Conservation (phyloP, 441 rosid genomes). For the Adansonia grandidieri region DNA sequence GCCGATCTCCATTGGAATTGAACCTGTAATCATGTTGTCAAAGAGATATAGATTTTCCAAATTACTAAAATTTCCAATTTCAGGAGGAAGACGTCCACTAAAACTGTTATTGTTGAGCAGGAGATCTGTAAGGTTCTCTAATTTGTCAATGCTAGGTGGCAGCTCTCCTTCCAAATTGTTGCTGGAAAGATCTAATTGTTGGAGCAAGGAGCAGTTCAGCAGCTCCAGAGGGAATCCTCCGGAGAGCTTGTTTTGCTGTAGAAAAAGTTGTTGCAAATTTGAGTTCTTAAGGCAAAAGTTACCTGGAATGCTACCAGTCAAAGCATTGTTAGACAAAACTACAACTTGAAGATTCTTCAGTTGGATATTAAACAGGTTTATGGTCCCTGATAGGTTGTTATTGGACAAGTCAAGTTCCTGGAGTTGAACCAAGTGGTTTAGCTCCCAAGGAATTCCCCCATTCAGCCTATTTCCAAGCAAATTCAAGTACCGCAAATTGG, state of each 20-base stretch:
- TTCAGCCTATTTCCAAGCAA: slow-evolving; percentile 59
- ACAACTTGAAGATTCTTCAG: slow-evolving; percentile 53
- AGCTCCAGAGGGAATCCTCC: slow-evolving; percentile 72
- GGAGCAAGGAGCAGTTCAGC: slow-evolving; percentile 60
- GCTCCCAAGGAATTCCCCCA: slow-evolving; percentile 62
- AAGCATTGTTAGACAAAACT: slow-evolving; percentile 54
- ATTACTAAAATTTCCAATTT: slow-evolving; percentile 68
- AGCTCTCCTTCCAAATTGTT: slow-evolving; percentile 61
- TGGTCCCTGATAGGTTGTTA: slow-evolving; percentile 68
- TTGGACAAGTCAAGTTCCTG: slow-evolving; percentile 63
- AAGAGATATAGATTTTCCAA: slow-evolving; percentile 59
- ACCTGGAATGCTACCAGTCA: slow-evolving; percentile 62
- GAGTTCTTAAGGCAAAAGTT: slow-evolving; percentile 61
- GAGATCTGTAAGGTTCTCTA: slow-evolving; percentile 61
- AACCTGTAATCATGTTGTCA: slow-evolving; percentile 68
- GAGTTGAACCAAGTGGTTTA: slow-evolving; percentile 61
- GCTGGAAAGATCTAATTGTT: slow-evolving; percentile 63
- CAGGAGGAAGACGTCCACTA: slow-evolving; percentile 63
- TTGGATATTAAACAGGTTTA: slow-evolving; percentile 45
- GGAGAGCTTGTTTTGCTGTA: slow-evolving; percentile 59
- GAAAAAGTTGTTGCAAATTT: slow-evolving; percentile 53
- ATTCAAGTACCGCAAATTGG: slow-evolving; percentile 61
- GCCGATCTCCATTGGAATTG: slow-evolving; percentile 69
- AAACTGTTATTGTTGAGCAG: slow-evolving; percentile 72
- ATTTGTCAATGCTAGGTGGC: slow-evolving; percentile 57